These are phyloP conservation scores for Corymbia calophylla DNA, from an alignment of 441 rosid species.

Conservation along the genomic window DNA sequence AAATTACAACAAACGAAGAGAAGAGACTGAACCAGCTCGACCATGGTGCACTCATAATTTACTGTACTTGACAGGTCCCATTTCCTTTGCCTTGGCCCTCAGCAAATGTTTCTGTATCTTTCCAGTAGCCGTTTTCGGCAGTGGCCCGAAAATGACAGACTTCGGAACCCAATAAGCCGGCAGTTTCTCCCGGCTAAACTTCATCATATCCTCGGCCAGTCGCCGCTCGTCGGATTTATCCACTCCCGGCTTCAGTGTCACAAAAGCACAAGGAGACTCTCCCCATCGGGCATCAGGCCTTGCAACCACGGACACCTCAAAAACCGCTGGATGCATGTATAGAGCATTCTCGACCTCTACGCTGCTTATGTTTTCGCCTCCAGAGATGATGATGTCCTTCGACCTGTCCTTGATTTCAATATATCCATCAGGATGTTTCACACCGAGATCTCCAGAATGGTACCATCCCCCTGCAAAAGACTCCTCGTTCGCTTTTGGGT, in stretches of 20 bases:
- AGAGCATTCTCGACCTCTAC: constrained; percentile 68
- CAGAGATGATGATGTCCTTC: constrained; percentile 85
- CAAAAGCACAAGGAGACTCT: constrained; percentile 86
- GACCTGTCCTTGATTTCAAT: constrained; percentile 85
- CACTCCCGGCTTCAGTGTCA: constrained; percentile 54
- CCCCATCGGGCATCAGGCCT: constrained; percentile 84
- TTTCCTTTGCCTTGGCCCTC: constrained; percentile 65
- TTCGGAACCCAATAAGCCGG: constrained; percentile 86
- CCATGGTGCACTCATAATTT: constrained; percentile 26
- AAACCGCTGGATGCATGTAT: constrained; percentile 64
- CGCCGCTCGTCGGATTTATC: constrained; percentile 27
- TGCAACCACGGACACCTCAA: constrained; percentile 84
- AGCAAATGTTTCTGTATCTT: constrained; percentile 83
- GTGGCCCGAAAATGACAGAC: constrained; percentile 65
- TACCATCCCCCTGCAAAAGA: constrained; percentile 81
- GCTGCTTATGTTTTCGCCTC: constrained; percentile 93
- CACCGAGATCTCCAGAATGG: constrained; percentile 82
- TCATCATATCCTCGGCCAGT: constrained; percentile 55
- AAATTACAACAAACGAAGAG: background rate
- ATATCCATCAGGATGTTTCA: constrained; percentile 80
- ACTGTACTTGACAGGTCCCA: constrained; percentile 61
- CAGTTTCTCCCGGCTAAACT: constrained; percentile 52
- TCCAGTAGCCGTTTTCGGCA: constrained; percentile 91
- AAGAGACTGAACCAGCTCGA: background rate
- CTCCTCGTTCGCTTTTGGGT: constrained; percentile 73